phyloP scores from a whole-genome alignment of 2,329 filamentous ascomycete genomes.

The Aschersonia sp. region DNA sequence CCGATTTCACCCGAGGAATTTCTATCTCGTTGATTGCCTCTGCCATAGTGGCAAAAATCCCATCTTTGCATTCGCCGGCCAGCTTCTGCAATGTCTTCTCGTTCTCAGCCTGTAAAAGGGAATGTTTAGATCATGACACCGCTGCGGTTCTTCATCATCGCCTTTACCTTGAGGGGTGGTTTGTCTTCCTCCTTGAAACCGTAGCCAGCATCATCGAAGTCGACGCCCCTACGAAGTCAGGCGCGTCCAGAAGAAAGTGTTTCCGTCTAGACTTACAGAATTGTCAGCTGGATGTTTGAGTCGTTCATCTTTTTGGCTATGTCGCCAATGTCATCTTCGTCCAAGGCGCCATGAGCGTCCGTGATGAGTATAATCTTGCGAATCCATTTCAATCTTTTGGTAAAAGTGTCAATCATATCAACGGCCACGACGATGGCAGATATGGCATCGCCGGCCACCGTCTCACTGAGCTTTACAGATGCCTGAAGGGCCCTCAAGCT shows the following conservation, averaged over 20 bases:
- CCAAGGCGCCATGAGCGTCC: constrained; percentile 60
- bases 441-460: constrained; percentile 63
- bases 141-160: constrained; percentile 4
- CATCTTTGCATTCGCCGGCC: constrained; percentile 49
- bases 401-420: constrained; percentile 68
- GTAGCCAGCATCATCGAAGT: constrained; percentile 84
- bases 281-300: constrained; percentile 59
- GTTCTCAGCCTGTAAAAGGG: constrained; percentile 33
- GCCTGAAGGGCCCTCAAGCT: constrained; percentile 51
- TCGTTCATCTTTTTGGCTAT: constrained; percentile 63
- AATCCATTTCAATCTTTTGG: constrained; percentile 69
- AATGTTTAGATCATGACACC: no score
- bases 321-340: constrained; percentile 52
- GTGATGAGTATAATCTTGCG: constrained; percentile 76
- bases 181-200: constrained; percentile 91
- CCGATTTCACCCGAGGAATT: constrained; percentile 59
- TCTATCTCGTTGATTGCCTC: constrained; percentile 72
- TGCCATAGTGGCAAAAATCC: constrained; percentile 67
- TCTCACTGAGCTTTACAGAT: constrained; percentile 51
- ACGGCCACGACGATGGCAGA: constrained; percentile 78
- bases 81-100: constrained; percentile 54
- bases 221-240: constrained; percentile 49
- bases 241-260: not conserved
- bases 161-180: constrained; percentile 45
- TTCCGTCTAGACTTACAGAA: constrained; percentile 45